Percentiles rank a stretch among this genome's conserved stretches.
Evolutionary conservation across 2,329 filamentous ascomycete species (phyloP).

Genomic region (Cladosporium sp.): DNA sequence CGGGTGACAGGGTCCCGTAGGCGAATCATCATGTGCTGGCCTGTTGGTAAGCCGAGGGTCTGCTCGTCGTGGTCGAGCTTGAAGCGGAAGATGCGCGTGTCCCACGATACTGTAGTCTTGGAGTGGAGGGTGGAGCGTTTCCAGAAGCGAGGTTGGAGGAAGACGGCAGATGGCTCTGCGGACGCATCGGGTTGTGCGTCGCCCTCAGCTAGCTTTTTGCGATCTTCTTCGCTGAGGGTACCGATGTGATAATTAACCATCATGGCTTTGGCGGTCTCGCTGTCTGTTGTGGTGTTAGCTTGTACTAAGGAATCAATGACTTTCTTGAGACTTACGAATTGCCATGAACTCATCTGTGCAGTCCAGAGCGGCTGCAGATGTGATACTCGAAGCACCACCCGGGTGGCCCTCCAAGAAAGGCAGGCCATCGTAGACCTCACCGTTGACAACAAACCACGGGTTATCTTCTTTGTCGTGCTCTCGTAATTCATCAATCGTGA

Average conservation of each 20-base stretch:
- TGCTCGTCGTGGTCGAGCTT: slow-evolving; percentile 68
- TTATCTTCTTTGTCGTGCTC: slow-evolving; percentile 60
- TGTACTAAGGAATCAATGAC: neutral
- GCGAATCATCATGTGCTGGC: slow-evolving; percentile 83
- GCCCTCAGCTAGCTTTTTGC: slow-evolving; percentile 47
- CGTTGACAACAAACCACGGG: slow-evolving; percentile 86
- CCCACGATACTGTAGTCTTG: slow-evolving; percentile 68
- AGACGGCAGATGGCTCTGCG: slow-evolving; percentile 51
- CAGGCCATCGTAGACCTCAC: slow-evolving; percentile 85
- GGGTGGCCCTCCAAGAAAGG: slow-evolving; percentile 77
- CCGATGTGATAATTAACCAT: slow-evolving; percentile 84
- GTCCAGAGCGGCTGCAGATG: slow-evolving; percentile 76
- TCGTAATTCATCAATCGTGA: slow-evolving; percentile 68
- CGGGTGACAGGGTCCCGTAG: slow-evolving; percentile 66
- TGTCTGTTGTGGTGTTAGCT: slow-evolving; percentile 52
- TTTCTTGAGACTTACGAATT: slow-evolving; percentile 64
- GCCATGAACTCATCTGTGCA: slow-evolving; percentile 84
- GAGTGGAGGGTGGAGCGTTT: slow-evolving; percentile 64
- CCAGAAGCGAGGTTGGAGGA: slow-evolving; percentile 71
- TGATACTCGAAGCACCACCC: slow-evolving; percentile 80
- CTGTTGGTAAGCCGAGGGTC: slow-evolving; percentile 70
- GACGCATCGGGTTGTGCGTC: slow-evolving; percentile 38
- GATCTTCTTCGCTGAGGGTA: slow-evolving; percentile 60
- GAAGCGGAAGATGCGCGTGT: slow-evolving; percentile 80
- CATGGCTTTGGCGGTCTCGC: slow-evolving; percentile 88